Conservation (phyloP, 139 green algal genomes). For the Gonium pectorale region DNA sequence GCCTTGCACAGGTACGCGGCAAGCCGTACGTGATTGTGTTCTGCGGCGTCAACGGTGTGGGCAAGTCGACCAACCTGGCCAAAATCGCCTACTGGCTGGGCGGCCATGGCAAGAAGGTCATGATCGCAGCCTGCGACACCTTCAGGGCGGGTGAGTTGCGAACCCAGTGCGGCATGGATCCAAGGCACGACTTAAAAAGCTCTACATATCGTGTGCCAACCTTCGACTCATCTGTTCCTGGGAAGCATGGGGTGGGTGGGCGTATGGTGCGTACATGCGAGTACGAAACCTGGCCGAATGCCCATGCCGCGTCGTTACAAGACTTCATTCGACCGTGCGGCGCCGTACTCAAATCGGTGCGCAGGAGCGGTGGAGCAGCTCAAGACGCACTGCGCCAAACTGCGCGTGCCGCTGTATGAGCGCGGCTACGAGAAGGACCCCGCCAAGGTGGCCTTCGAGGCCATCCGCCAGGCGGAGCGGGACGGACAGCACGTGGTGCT, state of each 20-base stretch:
- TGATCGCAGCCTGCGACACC: constrained; percentile 97
- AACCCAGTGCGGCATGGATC: too few species aligned
- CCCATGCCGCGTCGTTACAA: too few species aligned
- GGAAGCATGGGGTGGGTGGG: too few species aligned
- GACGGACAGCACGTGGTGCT: constrained; percentile 92
- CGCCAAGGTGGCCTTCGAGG: constrained; percentile 88
- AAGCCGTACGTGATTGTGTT: constrained; percentile 97
- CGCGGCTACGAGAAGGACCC: constrained; percentile 99
- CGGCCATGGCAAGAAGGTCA: constrained; percentile 62
- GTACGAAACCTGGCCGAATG: too few species aligned
- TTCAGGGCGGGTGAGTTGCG: constrained; percentile 77
- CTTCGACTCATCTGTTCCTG: too few species aligned
- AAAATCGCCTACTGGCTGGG: constrained; percentile 98
- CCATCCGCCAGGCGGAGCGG: constrained; percentile 84
- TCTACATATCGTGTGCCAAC: too few species aligned
- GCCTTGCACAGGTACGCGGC: constrained; percentile 69
- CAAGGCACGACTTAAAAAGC: too few species aligned
- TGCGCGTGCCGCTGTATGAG: constrained; percentile 96
- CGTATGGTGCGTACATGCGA: too few species aligned
- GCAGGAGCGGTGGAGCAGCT: constrained; percentile 98
- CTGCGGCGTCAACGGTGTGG: constrained; percentile 99
- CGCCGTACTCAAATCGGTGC: too few species aligned
- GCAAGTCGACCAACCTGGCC: constrained; percentile 98
- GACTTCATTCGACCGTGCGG: too few species aligned
- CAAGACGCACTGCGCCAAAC: constrained; percentile 91